Base-by-base conservation (phyloP, 805 yeast species). In the Barnettozyma salicaria region DNA sequence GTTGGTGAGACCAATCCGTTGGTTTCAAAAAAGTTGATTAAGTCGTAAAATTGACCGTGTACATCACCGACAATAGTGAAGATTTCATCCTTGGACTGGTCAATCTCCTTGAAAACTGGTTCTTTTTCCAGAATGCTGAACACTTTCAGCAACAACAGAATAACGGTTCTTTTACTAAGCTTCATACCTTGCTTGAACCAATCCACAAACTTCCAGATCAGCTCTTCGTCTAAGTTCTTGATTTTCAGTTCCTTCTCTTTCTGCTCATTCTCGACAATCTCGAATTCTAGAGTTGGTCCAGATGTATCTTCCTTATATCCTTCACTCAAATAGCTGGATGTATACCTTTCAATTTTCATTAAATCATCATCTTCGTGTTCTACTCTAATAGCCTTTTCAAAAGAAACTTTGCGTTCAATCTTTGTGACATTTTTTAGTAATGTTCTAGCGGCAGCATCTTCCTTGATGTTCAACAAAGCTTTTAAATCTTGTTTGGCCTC, bases 11-110 rank as follows among this genome's bases (percentile, higher is more conserved):
- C 94, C 49, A 68, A 61, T 12, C 97, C 97, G 54, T 78, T 89
- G 30, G 57, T 68, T 23, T 70, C 59, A 60, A 92, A 90, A 36
- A 92, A 70, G 55, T 88, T 81, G 52, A 90, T 61, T 36, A 92
- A 78, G 57, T 92, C 98, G 53, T 74, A 90, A 57, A 83, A 88
- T 61, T 92, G 98, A 27, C 98, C 98, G 59, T 92, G 98, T 1
- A 97, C 90, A 59, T 92, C 98, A 48, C 98, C 98, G 49, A 95
- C 92, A 8, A 92, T 84, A 1, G 97, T 86, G 32, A 90, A 68
- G 5, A 19, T 25, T 39, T 37, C 19, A 27, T 17, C 34, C 39
- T 40, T n/a, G 20, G 34, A 17, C 19, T 39, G 43, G 47, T 63
- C 42, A 27, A 90, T 56, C 53, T 89, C 97, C 24, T 80, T 82